Evolutionary conservation across 352 stramenopile species (phyloP).

Genomic region (Phytophthora hybrid): DNA sequence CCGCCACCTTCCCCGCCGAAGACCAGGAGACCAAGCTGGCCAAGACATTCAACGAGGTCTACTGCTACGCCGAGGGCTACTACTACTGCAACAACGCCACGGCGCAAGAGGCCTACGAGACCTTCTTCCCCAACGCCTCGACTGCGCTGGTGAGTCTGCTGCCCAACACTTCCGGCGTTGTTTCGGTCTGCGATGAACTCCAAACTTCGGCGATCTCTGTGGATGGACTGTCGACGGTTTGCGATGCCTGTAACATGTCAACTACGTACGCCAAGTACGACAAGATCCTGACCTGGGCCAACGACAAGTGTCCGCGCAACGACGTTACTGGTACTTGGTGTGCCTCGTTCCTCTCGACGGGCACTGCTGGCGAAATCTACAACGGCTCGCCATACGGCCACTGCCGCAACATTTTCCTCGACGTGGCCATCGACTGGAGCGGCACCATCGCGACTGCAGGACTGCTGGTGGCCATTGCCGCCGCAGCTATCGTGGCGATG

Average conservation of each 20-base stretch:
- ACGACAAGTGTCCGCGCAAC: conserved; percentile 68
- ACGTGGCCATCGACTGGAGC: conserved; percentile 73
- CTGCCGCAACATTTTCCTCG: conserved; percentile 73
- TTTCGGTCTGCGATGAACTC: conserved; percentile 57
- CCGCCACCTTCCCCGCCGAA: conserved; percentile 57
- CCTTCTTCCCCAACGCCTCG: conserved; percentile 68
- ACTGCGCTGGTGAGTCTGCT: conserved; percentile 50
- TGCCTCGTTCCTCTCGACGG: conserved; percentile 58
- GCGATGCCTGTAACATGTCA: conserved; percentile 64
- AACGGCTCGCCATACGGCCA: conserved; percentile 78
- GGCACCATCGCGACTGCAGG: conserved; percentile 62
- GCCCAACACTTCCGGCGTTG: conserved; percentile 67
- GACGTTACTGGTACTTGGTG: conserved; percentile 64
- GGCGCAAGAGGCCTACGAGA: conserved; percentile 58
- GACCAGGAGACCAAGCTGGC: conserved; percentile 68
- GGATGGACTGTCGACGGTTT: conserved; percentile 52
- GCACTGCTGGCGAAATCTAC: conserved; percentile 57
- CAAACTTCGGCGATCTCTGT: conserved; percentile 27
- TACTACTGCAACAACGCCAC: conserved; percentile 87
- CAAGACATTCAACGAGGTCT: conserved; percentile 80
- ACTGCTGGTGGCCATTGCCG: conserved; percentile 54
- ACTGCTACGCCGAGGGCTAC: conserved; percentile 86
- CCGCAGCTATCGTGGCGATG: conserved; percentile 61
- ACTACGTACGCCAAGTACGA: conserved; percentile 70
- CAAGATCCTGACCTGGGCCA: conserved; percentile 73